These are phyloP conservation scores for Pseudogymnoascus sp. DNA, from an alignment of 2,329 filamentous ascomycete genomes.

Conservation along the genomic window DNA sequence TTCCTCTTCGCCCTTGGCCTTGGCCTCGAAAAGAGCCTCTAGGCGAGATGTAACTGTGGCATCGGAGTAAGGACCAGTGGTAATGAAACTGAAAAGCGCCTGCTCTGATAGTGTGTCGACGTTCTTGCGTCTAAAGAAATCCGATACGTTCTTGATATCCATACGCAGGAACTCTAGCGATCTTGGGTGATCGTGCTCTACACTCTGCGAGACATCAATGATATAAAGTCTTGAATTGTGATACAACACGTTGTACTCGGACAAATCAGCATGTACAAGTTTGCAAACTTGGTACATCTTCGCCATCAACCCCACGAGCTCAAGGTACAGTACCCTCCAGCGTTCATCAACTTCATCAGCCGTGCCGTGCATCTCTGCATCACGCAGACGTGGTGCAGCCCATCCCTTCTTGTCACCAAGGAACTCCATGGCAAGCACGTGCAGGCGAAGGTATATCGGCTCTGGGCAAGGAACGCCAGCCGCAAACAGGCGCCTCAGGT, in stretches of 20 bases:
- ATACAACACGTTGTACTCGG: constrained; percentile 97
- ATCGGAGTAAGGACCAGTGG: constrained; percentile 53
- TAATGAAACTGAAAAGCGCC: constrained; percentile 78
- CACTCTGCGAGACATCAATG: constrained; percentile 95
- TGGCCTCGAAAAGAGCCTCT: constrained; percentile 58
- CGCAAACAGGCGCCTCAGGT: constrained; percentile 74
- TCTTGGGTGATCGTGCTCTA: constrained; percentile 91
- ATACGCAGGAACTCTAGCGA: constrained; percentile 91
- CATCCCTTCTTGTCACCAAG: constrained; percentile 80
- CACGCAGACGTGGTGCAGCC: constrained; percentile 80
- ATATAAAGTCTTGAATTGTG: constrained; percentile 76
- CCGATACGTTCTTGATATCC: constrained; percentile 95
- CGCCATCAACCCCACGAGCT: constrained; percentile 82
- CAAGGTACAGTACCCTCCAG: constrained; percentile 73
- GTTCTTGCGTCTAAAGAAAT: constrained; percentile 83
- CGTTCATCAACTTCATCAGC: constrained; percentile 57
- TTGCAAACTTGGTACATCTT: constrained; percentile 86
- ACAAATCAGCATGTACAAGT: constrained; percentile 91
- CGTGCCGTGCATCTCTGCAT: constrained; percentile 62
- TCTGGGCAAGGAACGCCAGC: constrained; percentile 88
- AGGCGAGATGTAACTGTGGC: constrained; percentile 55
- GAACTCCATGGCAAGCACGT: constrained; percentile 93
- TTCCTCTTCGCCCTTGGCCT: constrained; percentile 47
- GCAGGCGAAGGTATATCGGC: constrained; percentile 80
- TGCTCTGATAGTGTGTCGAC: constrained; percentile 76